Evolutionary conservation across 73 alveolate species (phyloP).

Genomic region (Blepharisma stoltei): DNA sequence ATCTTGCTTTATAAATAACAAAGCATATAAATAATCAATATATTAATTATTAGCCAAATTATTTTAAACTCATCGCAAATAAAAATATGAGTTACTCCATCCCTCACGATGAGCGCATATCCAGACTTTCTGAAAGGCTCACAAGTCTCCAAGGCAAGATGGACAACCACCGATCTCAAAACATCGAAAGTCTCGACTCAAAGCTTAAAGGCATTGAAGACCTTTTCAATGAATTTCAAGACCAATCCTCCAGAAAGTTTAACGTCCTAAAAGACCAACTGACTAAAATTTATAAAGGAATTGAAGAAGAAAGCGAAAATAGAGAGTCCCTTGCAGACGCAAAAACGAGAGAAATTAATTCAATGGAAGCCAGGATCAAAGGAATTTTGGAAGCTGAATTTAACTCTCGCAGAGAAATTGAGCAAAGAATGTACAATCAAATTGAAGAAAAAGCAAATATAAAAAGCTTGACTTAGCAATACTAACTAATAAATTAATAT

Average conservation of each 20-base stretch:
- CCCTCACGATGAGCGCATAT: conserved; percentile 27
- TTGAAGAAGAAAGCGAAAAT: conserved; percentile 32
- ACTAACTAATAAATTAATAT: no score
- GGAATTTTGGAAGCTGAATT: conserved; percentile 8
- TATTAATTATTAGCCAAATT: no score
- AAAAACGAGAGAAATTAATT: conserved; percentile 24
- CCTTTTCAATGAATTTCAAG: conserved; percentile 25
- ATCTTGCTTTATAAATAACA: no score
- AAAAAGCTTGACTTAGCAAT: no score
- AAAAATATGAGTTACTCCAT: conserved; percentile 7
- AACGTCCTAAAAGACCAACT: conserved; percentile 29
- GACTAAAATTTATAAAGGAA: conserved; percentile 5
- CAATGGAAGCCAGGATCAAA: conserved; percentile 10
- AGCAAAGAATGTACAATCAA: background rate
- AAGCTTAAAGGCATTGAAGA: conserved; percentile 20
- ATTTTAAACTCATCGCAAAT: no score
- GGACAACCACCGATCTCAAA: conserved; percentile 1
- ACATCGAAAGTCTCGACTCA: conserved; percentile 29
- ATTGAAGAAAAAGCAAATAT: conserved; percentile 32
- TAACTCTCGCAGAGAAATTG: conserved; percentile 22
- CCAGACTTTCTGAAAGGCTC: conserved; percentile 28
- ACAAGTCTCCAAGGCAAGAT: conserved; percentile 17
- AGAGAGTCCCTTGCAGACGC: conserved; percentile 14
- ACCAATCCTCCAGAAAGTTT: conserved; percentile 12
- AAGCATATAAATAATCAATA: no score